Conservation (phyloP, 768 basidiomycete species). For the Psilocybe tampanensis region DNA sequence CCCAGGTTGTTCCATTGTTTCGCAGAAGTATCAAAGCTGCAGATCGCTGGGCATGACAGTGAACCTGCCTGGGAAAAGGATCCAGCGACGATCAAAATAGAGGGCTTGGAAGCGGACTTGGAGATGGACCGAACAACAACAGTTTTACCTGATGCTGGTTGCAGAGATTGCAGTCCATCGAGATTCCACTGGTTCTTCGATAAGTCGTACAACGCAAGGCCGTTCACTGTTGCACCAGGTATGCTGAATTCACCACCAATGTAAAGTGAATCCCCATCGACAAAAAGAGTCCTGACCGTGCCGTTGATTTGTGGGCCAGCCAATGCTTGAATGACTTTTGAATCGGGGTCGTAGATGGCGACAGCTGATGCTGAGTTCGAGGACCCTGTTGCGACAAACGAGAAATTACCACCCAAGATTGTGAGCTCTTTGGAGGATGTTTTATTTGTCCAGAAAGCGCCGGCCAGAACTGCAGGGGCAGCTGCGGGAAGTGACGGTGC, state of each 20-base stretch:
- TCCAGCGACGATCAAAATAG: conserved; percentile 82
- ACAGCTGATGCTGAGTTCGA: conserved; percentile 52
- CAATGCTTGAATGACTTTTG: conserved; percentile 53
- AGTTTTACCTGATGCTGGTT: conserved; percentile 49
- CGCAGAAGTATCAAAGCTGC: conserved; percentile 65
- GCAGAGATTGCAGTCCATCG: conserved; percentile 59
- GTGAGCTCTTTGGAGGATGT: conserved; percentile 64
- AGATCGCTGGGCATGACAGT: conserved; percentile 75
- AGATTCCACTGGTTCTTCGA: conserved; percentile 61
- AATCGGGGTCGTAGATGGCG: conserved; percentile 68
- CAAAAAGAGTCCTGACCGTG: conserved; percentile 73
- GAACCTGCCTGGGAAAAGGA: conserved; percentile 82
- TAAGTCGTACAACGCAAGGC: conserved; percentile 84
- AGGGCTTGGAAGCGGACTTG: conserved; percentile 56
- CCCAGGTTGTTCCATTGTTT: conserved; percentile 85
- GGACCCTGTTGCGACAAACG: conserved; percentile 47
- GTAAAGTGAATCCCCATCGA: conserved; percentile 70
- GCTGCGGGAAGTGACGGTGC: conserved; percentile 55
- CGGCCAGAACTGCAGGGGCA: conserved; percentile 84
- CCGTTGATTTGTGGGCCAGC: conserved; percentile 69
- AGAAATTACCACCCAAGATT: conserved; percentile 91
- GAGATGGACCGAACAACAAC: conserved; percentile 77
- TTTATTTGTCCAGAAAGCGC: conserved; percentile 87
- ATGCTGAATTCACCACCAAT: conserved; percentile 86
- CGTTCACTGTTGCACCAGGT: conserved; percentile 55